Conservation (phyloP, 352 stramenopile genomes). For the Chrysophaeum taylorii region DNA sequence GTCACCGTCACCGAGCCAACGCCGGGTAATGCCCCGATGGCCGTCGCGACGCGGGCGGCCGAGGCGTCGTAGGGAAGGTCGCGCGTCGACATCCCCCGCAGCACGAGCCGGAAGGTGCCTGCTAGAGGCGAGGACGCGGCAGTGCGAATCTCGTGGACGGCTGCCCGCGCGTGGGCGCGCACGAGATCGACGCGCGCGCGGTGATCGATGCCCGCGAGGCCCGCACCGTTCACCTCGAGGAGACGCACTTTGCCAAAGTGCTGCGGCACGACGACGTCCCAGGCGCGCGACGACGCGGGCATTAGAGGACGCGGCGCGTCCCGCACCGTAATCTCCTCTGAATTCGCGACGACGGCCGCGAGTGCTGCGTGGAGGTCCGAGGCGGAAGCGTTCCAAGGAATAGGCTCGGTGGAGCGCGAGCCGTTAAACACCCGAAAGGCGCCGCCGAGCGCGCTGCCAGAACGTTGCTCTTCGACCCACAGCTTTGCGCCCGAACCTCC, state of each 20-base stretch:
- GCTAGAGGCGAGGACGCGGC: conserved; percentile 41
- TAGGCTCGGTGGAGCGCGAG: not conserved
- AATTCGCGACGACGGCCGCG: not conserved
- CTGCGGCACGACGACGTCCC: not conserved
- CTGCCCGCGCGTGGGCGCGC: conserved; percentile 14
- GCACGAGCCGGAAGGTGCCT: conserved; percentile 37
- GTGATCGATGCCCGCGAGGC: conserved; percentile 11
- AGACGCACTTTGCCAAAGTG: not conserved
- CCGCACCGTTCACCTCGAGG: conserved; percentile 15
- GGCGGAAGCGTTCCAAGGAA: not conserved
- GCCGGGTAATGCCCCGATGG: conserved; percentile 44
- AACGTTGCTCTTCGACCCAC: not conserved
- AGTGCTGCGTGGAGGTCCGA: not conserved
- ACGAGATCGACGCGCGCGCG: not conserved
- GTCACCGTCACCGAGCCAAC: conserved; percentile 17
- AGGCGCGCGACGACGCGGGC: not conserved
- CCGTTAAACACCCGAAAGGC: conserved; percentile 1
- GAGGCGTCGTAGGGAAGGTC: conserved; percentile 47
- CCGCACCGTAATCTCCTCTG: too few species aligned
- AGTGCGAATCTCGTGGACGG: conserved; percentile 43
- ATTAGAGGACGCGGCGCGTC: too few species aligned
- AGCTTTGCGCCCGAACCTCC: not conserved
- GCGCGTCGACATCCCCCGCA: conserved; percentile 37
- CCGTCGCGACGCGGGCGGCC: conserved; percentile 35
- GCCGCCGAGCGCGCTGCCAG: not conserved